Conservation (phyloP, 2,329 filamentous ascomycete genomes). For the Cadophora sp. region DNA sequence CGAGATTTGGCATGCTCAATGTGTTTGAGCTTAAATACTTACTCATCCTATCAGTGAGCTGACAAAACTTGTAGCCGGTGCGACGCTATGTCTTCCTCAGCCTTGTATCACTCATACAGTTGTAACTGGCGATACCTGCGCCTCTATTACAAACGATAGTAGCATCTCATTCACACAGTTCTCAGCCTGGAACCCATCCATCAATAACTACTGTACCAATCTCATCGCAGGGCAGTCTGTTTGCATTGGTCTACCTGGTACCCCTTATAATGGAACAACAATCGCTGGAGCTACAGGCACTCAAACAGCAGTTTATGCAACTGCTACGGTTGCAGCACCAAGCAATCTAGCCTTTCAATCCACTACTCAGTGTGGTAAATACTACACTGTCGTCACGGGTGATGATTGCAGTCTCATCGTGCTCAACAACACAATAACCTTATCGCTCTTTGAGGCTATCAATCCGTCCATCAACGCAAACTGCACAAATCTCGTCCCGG, state of each 20-base stretch:
- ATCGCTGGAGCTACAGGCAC: slow-evolving; percentile 29
- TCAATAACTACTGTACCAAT: slow-evolving; percentile 27
- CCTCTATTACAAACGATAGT: slow-evolving; percentile 1
- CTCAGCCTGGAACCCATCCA: slow-evolving; percentile 20
- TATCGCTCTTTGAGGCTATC: slow-evolving; percentile 27
- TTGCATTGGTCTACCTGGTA: slow-evolving; percentile 28
- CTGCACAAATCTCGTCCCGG: slow-evolving; percentile 44
- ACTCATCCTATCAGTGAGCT: not conserved
- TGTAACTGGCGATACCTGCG: slow-evolving; percentile 12
- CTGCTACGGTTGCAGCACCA: slow-evolving; percentile 28
- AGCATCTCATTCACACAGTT: slow-evolving; percentile 17
- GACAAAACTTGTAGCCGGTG: slow-evolving; percentile 1
- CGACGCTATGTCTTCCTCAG: slow-evolving; percentile 7
- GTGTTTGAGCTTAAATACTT: not conserved
- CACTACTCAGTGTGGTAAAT: slow-evolving; percentile 31
- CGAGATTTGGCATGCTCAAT: slow-evolving; percentile 11
- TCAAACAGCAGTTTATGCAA: slow-evolving; percentile 32
- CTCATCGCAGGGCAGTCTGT: slow-evolving; percentile 26
- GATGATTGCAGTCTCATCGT: slow-evolving; percentile 31
- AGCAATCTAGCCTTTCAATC: slow-evolving; percentile 24
- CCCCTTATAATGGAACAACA: slow-evolving; percentile 19
- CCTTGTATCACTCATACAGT: slow-evolving; percentile 14
- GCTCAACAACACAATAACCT: slow-evolving; percentile 27
- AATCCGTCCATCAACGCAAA: slow-evolving; percentile 41
- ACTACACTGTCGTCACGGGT: slow-evolving; percentile 30